phyloP scores from a whole-genome alignment of 75 land plant species.

The Pseudotsuga menziesii region DNA sequence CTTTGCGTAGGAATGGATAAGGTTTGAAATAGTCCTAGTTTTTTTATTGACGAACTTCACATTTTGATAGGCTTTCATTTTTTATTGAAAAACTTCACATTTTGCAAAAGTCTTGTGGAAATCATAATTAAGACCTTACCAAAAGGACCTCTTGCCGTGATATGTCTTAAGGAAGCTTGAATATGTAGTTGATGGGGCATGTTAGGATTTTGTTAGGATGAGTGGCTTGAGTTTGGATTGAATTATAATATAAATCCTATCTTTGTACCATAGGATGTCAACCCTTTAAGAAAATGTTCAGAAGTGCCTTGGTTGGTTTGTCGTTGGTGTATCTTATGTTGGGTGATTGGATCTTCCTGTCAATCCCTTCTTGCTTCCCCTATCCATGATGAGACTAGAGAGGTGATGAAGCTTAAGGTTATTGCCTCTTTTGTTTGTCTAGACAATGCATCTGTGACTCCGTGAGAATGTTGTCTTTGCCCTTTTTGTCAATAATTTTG shows the following conservation, averaged over 20 bases:
- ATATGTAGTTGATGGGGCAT: background rate
- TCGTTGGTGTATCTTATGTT: background rate
- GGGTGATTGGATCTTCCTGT: background rate
- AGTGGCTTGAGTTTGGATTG: background rate
- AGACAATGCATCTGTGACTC: background rate
- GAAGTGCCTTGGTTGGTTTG: background rate
- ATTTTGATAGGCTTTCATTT: background rate
- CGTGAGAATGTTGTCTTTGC: background rate
- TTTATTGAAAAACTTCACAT: background rate
- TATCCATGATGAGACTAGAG: background rate
- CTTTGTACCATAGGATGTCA: background rate
- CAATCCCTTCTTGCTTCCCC: background rate
- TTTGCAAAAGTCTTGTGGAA: background rate
- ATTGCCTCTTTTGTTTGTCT: background rate
- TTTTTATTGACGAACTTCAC: background rate
- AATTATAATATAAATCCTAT: background rate
- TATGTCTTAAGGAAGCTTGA: background rate
- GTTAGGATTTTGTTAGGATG: background rate
- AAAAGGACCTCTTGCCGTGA: background rate
- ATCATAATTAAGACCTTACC: background rate
- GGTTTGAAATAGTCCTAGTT: background rate
- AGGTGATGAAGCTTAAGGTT: background rate
- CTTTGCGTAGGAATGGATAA: no score
- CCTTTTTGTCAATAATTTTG: background rate
- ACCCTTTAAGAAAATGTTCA: background rate